phyloP scores from a whole-genome alignment of 176 grass and related monocot genomes.

The Tillandsia leiboldiana region DNA sequence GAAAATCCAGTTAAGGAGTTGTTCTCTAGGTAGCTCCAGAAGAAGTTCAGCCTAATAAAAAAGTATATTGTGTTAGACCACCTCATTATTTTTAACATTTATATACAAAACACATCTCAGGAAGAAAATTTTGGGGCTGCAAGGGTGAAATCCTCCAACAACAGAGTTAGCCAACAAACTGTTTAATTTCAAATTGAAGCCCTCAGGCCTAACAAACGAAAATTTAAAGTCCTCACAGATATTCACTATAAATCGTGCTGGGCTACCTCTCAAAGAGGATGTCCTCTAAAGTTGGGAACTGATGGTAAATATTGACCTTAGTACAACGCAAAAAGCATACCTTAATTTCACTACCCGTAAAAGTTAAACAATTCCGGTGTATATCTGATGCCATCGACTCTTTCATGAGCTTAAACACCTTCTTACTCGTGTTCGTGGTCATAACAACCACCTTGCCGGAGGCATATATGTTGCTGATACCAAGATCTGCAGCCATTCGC shows the following conservation, averaged over 20 bases:
- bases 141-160: too few species aligned
- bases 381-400: conserved; percentile 71
- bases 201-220: too few species aligned
- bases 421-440: conserved; percentile 75
- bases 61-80: background rate
- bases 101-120: background rate
- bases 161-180: too few species aligned
- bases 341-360: conserved; percentile 70
- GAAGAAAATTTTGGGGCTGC: background rate
- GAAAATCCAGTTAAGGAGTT: conserved; percentile 85
- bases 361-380: conserved; percentile 52
- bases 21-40: conserved; percentile 56
- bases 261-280: too few species aligned
- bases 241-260: too few species aligned
- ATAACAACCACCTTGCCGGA: conserved; percentile 62
- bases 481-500: conserved; percentile 87
- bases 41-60: conserved; percentile 64
- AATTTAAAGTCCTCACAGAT: too few species aligned
- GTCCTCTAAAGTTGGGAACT: too few species aligned
- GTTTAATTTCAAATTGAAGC: too few species aligned
- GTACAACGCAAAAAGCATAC: conserved; percentile 15
- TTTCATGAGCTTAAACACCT: conserved; percentile 79
- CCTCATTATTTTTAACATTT: background rate
- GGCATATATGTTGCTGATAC: conserved; percentile 65
- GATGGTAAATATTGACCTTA: too few species aligned